Percentiles rank a stretch among this genome's conserved stretches.
Conservation (phyloP, 331 rosid species). For the Malus hybrid region DNA sequence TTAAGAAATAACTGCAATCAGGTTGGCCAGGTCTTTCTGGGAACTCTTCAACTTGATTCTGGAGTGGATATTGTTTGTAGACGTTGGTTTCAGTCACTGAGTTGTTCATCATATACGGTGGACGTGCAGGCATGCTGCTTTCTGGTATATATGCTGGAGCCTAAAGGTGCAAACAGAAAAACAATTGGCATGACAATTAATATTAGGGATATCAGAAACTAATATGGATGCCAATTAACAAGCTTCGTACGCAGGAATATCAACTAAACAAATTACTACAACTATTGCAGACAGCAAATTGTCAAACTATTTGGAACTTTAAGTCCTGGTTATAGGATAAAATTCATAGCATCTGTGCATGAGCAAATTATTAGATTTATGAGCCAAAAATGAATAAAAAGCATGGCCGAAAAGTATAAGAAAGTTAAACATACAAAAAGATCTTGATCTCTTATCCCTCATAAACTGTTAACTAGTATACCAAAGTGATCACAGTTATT, state of each 20-base stretch:
- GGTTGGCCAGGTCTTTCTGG: slow-evolving; percentile 98
- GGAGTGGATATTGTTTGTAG: slow-evolving; percentile 47
- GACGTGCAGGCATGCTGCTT: slow-evolving; percentile 50
- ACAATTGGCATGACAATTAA: background rate
- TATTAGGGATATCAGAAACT: background rate
- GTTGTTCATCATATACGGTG: slow-evolving; percentile 47
- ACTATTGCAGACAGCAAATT: background rate
- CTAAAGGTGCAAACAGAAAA: slow-evolving; percentile 35
- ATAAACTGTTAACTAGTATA: background rate
- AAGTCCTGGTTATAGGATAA: background rate
- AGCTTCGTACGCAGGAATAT: background rate
- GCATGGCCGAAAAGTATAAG: background rate
- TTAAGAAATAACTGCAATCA: slow-evolving; percentile 72
- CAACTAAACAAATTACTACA: background rate
- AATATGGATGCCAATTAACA: background rate
- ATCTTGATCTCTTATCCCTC: background rate
- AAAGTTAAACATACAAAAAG: background rate
- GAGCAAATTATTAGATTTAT: background rate
- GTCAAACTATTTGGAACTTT: background rate
- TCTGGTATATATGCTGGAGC: slow-evolving; percentile 60
- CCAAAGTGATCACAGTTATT: background rate
- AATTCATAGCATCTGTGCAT: background rate
- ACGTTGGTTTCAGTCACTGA: slow-evolving; percentile 41
- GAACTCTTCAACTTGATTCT: slow-evolving; percentile 42
- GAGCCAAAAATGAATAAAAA: background rate